Conservation (phyloP, 2,329 filamentous ascomycete genomes). For the Apiospora kogelbergensis region DNA sequence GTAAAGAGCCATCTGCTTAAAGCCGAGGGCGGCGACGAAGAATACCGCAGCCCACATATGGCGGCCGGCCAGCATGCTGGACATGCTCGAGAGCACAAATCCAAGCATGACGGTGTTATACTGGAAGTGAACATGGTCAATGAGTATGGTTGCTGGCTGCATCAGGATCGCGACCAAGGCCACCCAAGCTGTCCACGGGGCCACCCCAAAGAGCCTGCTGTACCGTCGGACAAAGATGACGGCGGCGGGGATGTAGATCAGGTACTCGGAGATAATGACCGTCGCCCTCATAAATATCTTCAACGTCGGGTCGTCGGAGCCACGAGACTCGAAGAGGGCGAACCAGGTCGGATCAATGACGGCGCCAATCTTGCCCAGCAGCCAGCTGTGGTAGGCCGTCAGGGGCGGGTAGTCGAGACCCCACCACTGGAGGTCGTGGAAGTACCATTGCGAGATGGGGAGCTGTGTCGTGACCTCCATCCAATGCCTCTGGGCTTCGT, state of each 20-base stretch:
- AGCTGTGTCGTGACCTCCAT: constrained; percentile 94
- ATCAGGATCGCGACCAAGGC: constrained; percentile 88
- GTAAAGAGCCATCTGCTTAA: constrained; percentile 99
- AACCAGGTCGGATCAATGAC: constrained; percentile 86
- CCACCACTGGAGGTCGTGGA: constrained; percentile 96
- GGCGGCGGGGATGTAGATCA: constrained; percentile 82
- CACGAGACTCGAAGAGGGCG: constrained; percentile 77
- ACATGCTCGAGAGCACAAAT: constrained; percentile 81
- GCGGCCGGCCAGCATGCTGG: constrained; percentile 81
- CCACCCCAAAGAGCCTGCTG: constrained; percentile 72
- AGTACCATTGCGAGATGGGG: constrained; percentile 95
- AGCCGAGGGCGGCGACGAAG: constrained; percentile 90
- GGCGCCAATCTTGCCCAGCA: constrained; percentile 82
- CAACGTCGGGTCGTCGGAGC: constrained; percentile 72
- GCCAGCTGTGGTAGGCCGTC: constrained; percentile 97
- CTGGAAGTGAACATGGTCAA: constrained; percentile 85
- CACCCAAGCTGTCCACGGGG: constrained; percentile 79
- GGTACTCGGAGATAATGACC: constrained; percentile 86
- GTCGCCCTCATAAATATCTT: constrained; percentile 97
- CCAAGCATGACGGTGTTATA: constrained; percentile 99
- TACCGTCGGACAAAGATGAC: constrained; percentile 85
- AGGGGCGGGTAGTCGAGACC: constrained; percentile 96
- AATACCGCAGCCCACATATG: constrained; percentile 89
- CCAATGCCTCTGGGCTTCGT: constrained; percentile 97
- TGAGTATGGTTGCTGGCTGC: constrained; percentile 86